Base-by-base conservation (phyloP, 352 stramenopile species). In the Pythium vanterpoolii region DNA sequence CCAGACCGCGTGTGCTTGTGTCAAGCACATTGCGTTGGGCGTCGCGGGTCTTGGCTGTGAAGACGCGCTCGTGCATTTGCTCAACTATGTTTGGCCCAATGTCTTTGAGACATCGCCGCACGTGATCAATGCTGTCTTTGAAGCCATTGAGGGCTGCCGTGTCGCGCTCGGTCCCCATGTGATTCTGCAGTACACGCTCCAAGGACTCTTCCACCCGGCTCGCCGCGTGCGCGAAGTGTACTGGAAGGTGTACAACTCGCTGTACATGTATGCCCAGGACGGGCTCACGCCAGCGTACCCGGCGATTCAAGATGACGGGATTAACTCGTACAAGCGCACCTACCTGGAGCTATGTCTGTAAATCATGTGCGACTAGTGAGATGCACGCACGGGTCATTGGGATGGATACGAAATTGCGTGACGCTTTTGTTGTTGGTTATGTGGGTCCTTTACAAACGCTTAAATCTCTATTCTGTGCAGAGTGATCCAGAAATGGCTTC, bases 41-140 rank as follows among this genome's bases (percentile, higher is more conserved):
- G 97, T 99, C 38, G 80, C 90, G 18, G 96, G 96, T 23, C 81
- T 98, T 39, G 96, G 97, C 18, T 99, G 97, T 66, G 98, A 99
- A 77, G 98, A 99, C 73, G 97, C 95, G 18, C 73, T 99, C 39
- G 63, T 98, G 59, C 97, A 99, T 74, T 69, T 99, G 52, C 79
- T 99, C 6, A 99, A 99, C 73, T 99, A 96, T 69, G 96, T 99
- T n/a, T 99, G 96, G 96, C 98, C 97, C 19, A 99, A 99, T 76
- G 98, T 99, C 65, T 99, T 99, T 66, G 97, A 99, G 74, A 97
- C 97, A 53, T 98, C 96, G 60, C 87, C 97, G 18, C 98, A 99
- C 74, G 95, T 99, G 45, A 99, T 99, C 66, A 98, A 99, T 67
- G 97, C 97, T 6, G 96, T 99, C 19, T 98, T 99, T 63, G 96